phyloP scores from a whole-genome alignment of 2,329 filamentous ascomycete genomes.

The Colletotrichum sp. region DNA sequence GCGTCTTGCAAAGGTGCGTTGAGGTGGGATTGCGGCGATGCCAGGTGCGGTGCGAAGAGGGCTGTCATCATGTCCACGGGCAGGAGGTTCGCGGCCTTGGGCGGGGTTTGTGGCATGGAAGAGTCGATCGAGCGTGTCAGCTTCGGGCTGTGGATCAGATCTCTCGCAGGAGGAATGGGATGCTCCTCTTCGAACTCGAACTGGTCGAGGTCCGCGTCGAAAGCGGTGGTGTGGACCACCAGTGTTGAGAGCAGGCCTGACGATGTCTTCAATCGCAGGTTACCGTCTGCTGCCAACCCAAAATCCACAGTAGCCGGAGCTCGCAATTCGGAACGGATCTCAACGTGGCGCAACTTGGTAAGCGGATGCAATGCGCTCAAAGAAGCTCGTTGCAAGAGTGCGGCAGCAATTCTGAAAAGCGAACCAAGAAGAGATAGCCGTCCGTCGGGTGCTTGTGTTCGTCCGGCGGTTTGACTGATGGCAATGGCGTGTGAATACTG shows the following conservation, averaged over 20 bases:
- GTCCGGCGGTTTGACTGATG: too few species aligned
- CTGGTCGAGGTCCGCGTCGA: constrained; percentile 78
- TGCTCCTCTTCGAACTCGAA: constrained; percentile 77
- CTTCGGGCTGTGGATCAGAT: constrained; percentile 62
- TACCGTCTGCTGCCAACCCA: background rate
- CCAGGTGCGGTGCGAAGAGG: constrained; percentile 59
- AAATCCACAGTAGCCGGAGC: too few species aligned
- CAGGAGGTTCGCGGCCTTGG: constrained; percentile 50
- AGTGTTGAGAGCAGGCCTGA: background rate
- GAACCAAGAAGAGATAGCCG: too few species aligned
- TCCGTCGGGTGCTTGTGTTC: too few species aligned
- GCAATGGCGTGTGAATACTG: too few species aligned
- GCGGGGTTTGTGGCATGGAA: constrained; percentile 30
- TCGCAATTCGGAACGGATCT: too few species aligned
- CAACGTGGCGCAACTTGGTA: too few species aligned
- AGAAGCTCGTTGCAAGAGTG: too few species aligned
- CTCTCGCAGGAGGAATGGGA: constrained; percentile 67
- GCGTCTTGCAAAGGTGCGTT: constrained; percentile 62
- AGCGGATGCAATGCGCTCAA: too few species aligned
- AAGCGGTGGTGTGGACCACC: constrained; percentile 70
- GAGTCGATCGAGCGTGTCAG: constrained; percentile 60
- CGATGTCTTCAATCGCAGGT: background rate
- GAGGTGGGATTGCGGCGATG: constrained; percentile 58
- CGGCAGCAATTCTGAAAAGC: too few species aligned
- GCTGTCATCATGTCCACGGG: constrained; percentile 51